Base-by-base conservation (phyloP, 768 basidiomycete genomes). In the Lentinus tigrinus region DNA sequence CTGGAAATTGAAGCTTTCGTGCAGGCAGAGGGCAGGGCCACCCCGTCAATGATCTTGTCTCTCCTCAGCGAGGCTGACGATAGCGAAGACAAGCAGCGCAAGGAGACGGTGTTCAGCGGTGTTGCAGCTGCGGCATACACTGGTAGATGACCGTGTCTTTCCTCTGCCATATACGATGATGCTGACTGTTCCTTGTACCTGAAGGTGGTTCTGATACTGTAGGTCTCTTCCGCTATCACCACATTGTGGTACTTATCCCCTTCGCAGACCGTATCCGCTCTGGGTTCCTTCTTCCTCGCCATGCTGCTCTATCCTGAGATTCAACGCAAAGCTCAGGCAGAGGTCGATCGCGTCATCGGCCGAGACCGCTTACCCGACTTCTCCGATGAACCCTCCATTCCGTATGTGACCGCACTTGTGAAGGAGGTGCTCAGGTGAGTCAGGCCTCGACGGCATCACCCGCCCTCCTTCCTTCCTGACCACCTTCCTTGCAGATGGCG, bases 311-410 rank as follows among this genome's bases (percentile, higher is more conserved):
- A 63, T 57, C 75, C 75, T 0, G 64, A 72, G 13, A 60, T 71
- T 10, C 73, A 75, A 49, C 60, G 52, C 3, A 67, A 66, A 40
- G 75, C 73, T 17, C 74, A 72, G 21, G 70, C 64, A 38, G 76
- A 77, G 60, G 60, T 78, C 7, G 75, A 78, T 57, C 73, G 74
- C 4, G 74, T 73, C 23, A 58, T 76, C 16, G 75, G 76, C 19
- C 47, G 53, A 19, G 69, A 72, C 19, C 63, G 72, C n/a, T 61
- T 73, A 42, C 70, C 73, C 2, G 67, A 57, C 1, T 65, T 69
- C 50, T 59, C 61, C 27, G 72, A 75, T 52, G 63, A 58, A 37
- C 43, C 54, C 2, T 52, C 56, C 23, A 48, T 71, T 13, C 70
- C 70, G 4, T 73, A 73, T 54, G 64, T 73, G 16, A 61, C 67